Evolutionary conservation across 495 filamentous ascomycete genomes (phyloP).

Genomic region (Lindgomyces ingoldianus): DNA sequence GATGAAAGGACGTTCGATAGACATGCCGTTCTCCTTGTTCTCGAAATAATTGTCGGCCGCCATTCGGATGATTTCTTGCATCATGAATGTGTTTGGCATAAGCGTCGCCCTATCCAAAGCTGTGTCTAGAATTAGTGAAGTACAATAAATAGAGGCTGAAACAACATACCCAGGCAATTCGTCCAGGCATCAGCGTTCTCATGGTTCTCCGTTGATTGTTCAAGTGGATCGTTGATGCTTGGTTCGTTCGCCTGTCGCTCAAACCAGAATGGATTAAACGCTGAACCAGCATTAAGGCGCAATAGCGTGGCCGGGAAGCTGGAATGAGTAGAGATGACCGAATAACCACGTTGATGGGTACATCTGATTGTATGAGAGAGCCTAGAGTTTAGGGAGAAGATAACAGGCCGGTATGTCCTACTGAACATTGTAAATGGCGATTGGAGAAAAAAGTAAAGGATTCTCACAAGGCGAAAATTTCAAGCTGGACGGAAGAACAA

Average conservation of each 20-base stretch:
- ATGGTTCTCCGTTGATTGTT: neutral
- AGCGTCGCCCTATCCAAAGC: conserved; percentile 4
- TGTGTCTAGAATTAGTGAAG: conserved; percentile 4
- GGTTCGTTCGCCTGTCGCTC: conserved; percentile 1
- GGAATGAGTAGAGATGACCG: conserved; percentile 6
- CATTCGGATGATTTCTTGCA: conserved; percentile 8
- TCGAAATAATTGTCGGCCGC: conserved; percentile 3
- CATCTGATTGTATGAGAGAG: neutral
- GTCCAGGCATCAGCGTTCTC: neutral
- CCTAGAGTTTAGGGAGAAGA: neutral
- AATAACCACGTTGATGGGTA: neutral
- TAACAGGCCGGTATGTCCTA: neutral
- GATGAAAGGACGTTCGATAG: neutral
- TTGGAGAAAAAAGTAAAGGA: neutral
- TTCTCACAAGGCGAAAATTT: neutral
- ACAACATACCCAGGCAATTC: conserved; percentile 9
- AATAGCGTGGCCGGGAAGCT: conserved; percentile 11
- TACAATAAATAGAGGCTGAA: neutral
- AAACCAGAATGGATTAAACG: conserved; percentile 10
- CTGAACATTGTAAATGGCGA: conserved; percentile 6
- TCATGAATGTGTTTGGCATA: conserved; percentile 5
- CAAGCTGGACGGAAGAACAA: too few species aligned
- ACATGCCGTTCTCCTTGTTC: conserved; percentile 4
- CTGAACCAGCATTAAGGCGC: conserved; percentile 11
- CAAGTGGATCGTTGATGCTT: neutral